phyloP scores from a whole-genome alignment of 139 green algal genomes.

The Pseudopediastrum boryanum region DNA sequence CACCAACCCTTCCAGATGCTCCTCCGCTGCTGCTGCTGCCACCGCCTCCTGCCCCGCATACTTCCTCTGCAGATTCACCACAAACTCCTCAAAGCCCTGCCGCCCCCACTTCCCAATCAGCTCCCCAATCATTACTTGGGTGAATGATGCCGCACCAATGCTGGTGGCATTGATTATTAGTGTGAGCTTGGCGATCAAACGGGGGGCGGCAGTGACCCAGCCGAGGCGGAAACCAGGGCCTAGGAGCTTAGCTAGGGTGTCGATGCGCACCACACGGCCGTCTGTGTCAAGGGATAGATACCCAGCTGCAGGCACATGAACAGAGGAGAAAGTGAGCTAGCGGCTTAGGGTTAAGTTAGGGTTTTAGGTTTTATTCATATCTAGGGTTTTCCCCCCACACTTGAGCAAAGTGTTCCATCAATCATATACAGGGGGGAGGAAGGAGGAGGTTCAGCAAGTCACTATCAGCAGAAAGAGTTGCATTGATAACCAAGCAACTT shows the following conservation, averaged over 20 bases:
- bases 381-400: too few relatives aligned
- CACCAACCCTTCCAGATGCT: conserved; percentile 6
- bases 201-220: conserved; percentile 64
- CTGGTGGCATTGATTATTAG: conserved; percentile 32
- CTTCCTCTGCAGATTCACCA: conserved; percentile 14
- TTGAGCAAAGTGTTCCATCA: too few relatives aligned
- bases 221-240: conserved; percentile 72
- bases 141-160: conserved; percentile 52
- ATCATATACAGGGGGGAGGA: too few relatives aligned
- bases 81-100: conserved; percentile 13
- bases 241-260: conserved; percentile 81
- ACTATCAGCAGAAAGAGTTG: too few relatives aligned
- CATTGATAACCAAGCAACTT: too few relatives aligned
- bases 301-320: conserved; percentile 35
- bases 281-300: conserved; percentile 75
- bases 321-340: background rate
- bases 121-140: conserved; percentile 31
- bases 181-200: conserved; percentile 56
- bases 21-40: conserved; percentile 16
- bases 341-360: background rate
- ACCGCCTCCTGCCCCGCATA: conserved; percentile 6
- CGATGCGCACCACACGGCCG: conserved; percentile 74
- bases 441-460: too few relatives aligned
- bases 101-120: conserved; percentile 4
- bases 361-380: too few relatives aligned